Evolutionary conservation across 2,329 filamentous ascomycete species (phyloP).

Genomic region (Hypoxylon rubiginosum): DNA sequence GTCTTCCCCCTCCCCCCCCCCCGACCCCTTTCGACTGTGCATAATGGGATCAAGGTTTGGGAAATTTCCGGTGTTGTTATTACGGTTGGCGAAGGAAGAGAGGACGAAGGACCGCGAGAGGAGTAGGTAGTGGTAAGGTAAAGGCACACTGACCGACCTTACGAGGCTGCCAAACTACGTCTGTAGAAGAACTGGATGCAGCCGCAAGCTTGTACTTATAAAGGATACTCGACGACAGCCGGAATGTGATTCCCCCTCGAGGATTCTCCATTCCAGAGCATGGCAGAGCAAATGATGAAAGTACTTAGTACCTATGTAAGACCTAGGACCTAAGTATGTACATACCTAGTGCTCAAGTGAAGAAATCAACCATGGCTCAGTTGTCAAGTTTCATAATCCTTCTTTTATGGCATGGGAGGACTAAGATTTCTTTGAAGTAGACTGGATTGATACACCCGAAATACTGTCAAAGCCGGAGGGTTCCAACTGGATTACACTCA

Average conservation of each 20-base stretch:
- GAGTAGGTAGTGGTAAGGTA: neutral
- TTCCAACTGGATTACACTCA: neutral
- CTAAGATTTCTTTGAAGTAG: neutral
- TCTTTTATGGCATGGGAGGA: neutral
- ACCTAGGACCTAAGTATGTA: neutral
- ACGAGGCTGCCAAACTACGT: neutral
- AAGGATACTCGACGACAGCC: slow-evolving; percentile 29
- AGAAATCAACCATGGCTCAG: neutral
- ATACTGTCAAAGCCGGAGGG: neutral
- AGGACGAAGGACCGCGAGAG: slow-evolving; percentile 1
- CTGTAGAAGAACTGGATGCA: slow-evolving; percentile 10
- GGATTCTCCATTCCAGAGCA: slow-evolving; percentile 19
- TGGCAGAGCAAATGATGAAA: slow-evolving; percentile 7
- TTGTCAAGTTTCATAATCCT: neutral
- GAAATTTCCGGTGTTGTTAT: slow-evolving; percentile 4
- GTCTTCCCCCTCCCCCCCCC: neutral
- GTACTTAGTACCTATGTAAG: neutral
- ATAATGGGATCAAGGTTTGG: slow-evolving; percentile 23
- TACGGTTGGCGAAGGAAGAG: neutral
- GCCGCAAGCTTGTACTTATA: slow-evolving; percentile 33
- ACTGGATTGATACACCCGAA: neutral
- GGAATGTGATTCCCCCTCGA: slow-evolving; percentile 21
- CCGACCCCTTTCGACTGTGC: slow-evolving; percentile 30
- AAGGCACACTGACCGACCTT: too few species aligned
- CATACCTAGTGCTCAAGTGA: neutral